A percentile compares a stretch with the other conserved stretches of the same genome.
Conservation (phyloP, 768 basidiomycete genomes). For the Lepiota brunneoincarnata region DNA sequence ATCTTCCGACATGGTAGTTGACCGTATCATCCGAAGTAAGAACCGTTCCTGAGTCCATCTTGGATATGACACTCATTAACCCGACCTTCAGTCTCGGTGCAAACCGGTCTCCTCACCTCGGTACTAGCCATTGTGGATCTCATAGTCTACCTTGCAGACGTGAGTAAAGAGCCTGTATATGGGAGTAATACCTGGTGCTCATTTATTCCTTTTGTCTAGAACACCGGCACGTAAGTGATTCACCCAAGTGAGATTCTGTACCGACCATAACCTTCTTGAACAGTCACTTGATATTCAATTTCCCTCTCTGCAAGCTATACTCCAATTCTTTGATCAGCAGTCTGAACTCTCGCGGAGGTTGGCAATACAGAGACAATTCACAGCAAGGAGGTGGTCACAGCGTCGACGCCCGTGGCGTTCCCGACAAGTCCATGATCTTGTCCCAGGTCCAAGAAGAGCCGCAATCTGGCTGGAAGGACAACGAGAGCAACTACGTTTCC, state of each 20-base stretch:
- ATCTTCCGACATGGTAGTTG: slow-evolving; percentile 37
- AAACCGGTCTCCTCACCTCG: slow-evolving; percentile 34
- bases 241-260: too few relatives aligned
- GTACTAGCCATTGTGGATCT: slow-evolving; percentile 31
- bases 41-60: not conserved
- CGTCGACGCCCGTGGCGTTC: not conserved
- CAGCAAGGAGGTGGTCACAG: not conserved
- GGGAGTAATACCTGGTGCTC: not conserved
- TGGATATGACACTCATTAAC: not conserved
- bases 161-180: slow-evolving; percentile 10
- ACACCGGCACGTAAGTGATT: slow-evolving; percentile 13
- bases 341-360: slow-evolving; percentile 31
- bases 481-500: not conserved
- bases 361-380: slow-evolving; percentile 16
- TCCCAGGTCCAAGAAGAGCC: not conserved
- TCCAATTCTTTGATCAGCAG: slow-evolving; percentile 40
- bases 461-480: not conserved
- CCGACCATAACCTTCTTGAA: not conserved
- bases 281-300: slow-evolving; percentile 36
- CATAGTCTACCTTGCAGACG: slow-evolving; percentile 27
- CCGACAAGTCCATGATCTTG: not conserved
- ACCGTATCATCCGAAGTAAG: slow-evolving; percentile 39
- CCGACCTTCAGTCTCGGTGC: slow-evolving; percentile 29
- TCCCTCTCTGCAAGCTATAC: slow-evolving; percentile 38
- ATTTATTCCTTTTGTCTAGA: slow-evolving; percentile 5